Evolutionary conservation across 306 rosid species (phyloP), one percentile per base, ranked within the genome.

Genomic region (Cucumis hystrix): DNA sequence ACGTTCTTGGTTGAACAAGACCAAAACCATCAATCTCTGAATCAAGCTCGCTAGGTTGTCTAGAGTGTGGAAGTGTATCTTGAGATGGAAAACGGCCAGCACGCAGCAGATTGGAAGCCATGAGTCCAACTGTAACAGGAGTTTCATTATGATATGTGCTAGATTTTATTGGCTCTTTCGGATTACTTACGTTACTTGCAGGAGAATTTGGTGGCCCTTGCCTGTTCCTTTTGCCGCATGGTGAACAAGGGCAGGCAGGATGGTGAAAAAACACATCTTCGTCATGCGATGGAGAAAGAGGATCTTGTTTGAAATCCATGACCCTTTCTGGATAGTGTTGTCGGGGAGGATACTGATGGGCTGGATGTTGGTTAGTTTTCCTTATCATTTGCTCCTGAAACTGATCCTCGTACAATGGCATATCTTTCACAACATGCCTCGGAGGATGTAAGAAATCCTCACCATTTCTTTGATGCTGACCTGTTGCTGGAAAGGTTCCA

Each of bases 191-290:
- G 47, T 74, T 77, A 60, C 78, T 74, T 81, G 61, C 35, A 37
- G 61, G 63, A 18, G 77, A 7, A 11, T 47, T 61, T 0, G 75
- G 80, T 16, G 80, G 83, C 57, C 76, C 75, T 43, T 40, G 56
- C 75, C 25, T 63, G 68, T 79, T 79, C 45, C 71, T 86, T 73
- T 72, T 49, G 79, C 52, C 62, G 80, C 89, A 86, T 25, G 20
- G 78, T 11, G 65, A 69, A 69, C 87, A 82, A 80, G 85, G 68
- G 58, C 89, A 84, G 30, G 62, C 45, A 21, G 86, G 76, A 4
- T 79, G 77, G 74, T 84, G 89, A 74, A 35, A 33, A 62, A 47
- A 68, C 40, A 49, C 70, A 56, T 80, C 84, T 4, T 74, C 80
- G 43, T 43, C 81, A 77, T 74, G 69, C 13, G 39, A 25, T 9